Base-by-base conservation (phyloP, 2,329 filamentous ascomycete species). In the Verticillium longisporum region DNA sequence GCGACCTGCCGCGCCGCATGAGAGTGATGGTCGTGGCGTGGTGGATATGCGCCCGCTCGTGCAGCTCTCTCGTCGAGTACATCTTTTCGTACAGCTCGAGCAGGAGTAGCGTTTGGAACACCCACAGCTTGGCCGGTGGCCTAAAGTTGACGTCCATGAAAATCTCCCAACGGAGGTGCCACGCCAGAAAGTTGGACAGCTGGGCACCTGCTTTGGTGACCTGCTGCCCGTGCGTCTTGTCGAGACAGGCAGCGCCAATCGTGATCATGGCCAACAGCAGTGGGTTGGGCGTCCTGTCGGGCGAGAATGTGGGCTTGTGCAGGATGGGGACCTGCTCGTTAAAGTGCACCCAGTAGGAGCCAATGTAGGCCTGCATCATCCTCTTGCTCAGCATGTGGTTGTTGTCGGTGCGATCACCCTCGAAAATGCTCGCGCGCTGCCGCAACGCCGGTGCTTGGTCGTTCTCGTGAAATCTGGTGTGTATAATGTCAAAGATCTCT, bases 81-180 rank as follows among this genome's bases (percentile, higher is more conserved):
- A 97, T 95, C 80, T 99, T 99, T 77, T 99, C 95, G 69, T 96
- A 98, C 0, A 97, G 78, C 72, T 99, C 95, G 13, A 98, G 81
- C 5, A 98, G 81, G 4, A 98, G 80, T 58, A 98, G 78, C 1
- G 94, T 88, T 72, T 98, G 95, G 76, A 98, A 98, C 0, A 97
- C 86, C 94, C 94, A 99, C 7, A 99, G 77, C 74, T 96, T 97
- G 9, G 94, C 94, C 0, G 95, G 94, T 1, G 95, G 93, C 18
- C 91, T 83, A 75, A 96, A 97, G 74, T 93, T 91, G 14, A 84
- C 82, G 71, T 97, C 90, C 82, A 93, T 95, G 71, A 98, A 97
- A 41, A 97, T 90, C 72, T 96, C 91, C 91, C 93, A 97, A 60
- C 95, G 85, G n/a, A 97, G 78, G 75, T 97, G 91, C 87, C 91